Base-by-base conservation (phyloP, 108 stramenopile species). In the Aurantiochytrium sp. region DNA sequence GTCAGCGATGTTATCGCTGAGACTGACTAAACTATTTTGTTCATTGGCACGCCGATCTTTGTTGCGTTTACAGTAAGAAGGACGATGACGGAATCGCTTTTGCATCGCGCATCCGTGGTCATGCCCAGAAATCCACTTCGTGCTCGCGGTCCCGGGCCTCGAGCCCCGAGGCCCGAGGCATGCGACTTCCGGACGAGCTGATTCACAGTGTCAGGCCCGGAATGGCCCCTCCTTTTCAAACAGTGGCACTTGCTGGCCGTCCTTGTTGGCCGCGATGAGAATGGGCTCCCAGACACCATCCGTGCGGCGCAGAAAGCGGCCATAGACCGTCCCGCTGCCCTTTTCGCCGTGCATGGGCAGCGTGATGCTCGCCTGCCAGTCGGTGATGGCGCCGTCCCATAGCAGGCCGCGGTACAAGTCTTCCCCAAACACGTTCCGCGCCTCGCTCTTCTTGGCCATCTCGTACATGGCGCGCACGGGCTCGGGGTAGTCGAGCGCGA, bases 231-330 rank as follows among this genome's bases (percentile, higher is more conserved):
- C 19, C 73, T 83, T 83, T n/a, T 83, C 73, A 44, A 21, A 83
- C 23, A 83, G 4, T 12, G 44, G 16, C 23, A 51, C 44, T 12
- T 51, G 73, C 21, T 83, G 10, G n/a, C 51, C 51, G 49, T 83
- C 51, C n/a, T 47, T 51, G 21, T 53, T 47, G 23, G 73, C 73
- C 51, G 51, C 73, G 12, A 83, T n/a, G 49, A 83, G 51, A 23
- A 83, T 83, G 73, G 73, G 73, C 73, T 83, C 73, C 73, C 73
- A 83, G 43, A 45, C 5, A 6, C 73, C 73, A 16, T 83, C 73
- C 18, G 42, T n/a, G 18, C 73, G 49, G 18, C 73, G 44, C 49
- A 83, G 18, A 16, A 83, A 83, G 21, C 73, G 44, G 23, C 73
- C 73, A 23, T 83, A 83, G 23, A 53, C 73, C 2, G 73, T 51